Conservation (phyloP, 805 yeast species). For the Saturnispora kantuleensis region DNA sequence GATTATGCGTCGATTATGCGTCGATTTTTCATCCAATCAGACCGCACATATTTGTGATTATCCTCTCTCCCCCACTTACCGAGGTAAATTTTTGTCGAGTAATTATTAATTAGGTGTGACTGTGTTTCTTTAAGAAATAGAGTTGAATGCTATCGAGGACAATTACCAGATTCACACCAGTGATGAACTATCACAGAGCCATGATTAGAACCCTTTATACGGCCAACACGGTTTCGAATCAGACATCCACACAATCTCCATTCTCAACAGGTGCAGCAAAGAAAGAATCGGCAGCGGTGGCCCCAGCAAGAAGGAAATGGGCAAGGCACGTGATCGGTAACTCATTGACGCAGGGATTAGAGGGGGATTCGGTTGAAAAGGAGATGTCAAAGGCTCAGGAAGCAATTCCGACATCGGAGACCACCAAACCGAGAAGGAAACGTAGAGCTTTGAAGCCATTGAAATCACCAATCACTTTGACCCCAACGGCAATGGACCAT, state of each 20-base stretch:
- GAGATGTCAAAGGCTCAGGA: constrained; percentile 1
- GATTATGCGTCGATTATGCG: too few relatives aligned
- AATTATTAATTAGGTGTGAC: not conserved
- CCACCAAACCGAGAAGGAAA: constrained; percentile 16
- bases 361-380: constrained; percentile 4
- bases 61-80: not conserved
- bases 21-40: too few relatives aligned
- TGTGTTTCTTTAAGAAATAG: too few relatives aligned
- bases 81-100: not conserved
- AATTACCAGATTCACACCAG: not conserved
- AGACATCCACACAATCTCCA: constrained; percentile 3
- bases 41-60: too few relatives aligned
- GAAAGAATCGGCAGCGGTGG: not conserved
- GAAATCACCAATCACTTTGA: constrained; percentile 78
- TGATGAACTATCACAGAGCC: not conserved
- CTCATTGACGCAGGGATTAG: constrained; percentile 2
- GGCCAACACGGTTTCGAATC: not conserved
- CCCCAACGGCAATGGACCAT: constrained; percentile 69
- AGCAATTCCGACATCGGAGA: constrained; percentile 10
- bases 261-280: constrained; percentile 5
- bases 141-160: not conserved
- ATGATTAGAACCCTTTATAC: constrained; percentile 3
- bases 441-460: constrained; percentile 73
- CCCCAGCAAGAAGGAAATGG: constrained; percentile 19
- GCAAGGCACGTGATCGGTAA: constrained; percentile 23